Base-by-base conservation (phyloP, 75 land plant genomes). In the Picea sitchensis region DNA sequence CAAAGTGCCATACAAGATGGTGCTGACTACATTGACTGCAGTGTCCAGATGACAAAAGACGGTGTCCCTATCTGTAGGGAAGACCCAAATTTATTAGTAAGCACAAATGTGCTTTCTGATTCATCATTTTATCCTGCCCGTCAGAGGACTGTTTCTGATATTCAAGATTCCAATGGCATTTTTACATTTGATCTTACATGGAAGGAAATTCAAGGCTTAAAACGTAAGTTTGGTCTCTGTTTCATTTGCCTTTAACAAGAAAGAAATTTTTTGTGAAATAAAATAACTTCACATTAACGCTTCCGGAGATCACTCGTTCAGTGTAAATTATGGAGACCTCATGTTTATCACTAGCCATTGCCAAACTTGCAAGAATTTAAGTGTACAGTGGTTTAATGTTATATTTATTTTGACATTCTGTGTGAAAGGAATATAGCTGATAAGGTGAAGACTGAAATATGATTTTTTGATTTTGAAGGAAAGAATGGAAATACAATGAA, bases 121-220 rank as follows among this genome's bases (percentile, higher is more conserved):
- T 83, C 80, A 75, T 30, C 87, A 12, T 20, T 58, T 13, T 95
- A 83, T 77, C 88, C 44, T 30, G n/a, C 58, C 13, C 76, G 41
- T 30, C 58, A 71, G 17, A 34, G 5, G 26, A 21, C 14, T 14
- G 34, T 77, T 80, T 26, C 26, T 44, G 58, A 76, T 26, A 51
- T 60, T 57, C 82, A 80, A 59, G 5, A 23, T 0, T 12, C 65
- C 0, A 8, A 14, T 31, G 99, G 98, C 11, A 79, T 97, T 61
- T 97, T 89, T 76, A 81, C 96, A 2, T 91, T 97, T 77, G 90
- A 95, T 78, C 88, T 97, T 75, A 85, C 92, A n/a, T 95, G 98
- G 98, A 77, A 26, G 18, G 93, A 97, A 54, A 91, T 97, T 77
- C 88, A 84, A 63, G 78, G 88, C 59, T 75, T 96, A 73, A 90